Evolutionary conservation across 495 filamentous ascomycete genomes (phyloP).

Genomic region (Trichoderma virens): DNA sequence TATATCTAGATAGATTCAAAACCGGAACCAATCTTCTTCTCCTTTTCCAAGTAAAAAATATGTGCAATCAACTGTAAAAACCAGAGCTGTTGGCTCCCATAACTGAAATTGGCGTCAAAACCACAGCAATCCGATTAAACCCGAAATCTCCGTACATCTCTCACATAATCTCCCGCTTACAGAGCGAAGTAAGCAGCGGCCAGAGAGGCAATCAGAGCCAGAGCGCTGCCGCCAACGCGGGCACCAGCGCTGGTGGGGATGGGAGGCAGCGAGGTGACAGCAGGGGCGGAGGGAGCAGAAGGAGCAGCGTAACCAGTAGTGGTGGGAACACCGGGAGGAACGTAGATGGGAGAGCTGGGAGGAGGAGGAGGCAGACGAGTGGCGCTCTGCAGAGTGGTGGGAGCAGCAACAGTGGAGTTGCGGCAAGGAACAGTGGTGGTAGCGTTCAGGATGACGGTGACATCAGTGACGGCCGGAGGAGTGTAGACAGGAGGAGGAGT

Average conservation of each 20-base stretch:
- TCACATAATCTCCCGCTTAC: constrained; percentile 41
- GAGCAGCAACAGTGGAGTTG: constrained; percentile 12
- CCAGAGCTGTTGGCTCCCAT: background rate
- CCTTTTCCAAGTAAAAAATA: constrained; percentile 4
- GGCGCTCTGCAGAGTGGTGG: constrained; percentile 12
- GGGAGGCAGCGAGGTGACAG: background rate
- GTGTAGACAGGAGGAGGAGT: background rate
- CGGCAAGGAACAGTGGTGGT: constrained; percentile 13
- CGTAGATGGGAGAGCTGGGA: constrained; percentile 14
- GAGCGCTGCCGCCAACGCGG: constrained; percentile 24
- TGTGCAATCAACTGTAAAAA: constrained; percentile 3
- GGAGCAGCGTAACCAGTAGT: background rate
- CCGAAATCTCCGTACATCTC: background rate
- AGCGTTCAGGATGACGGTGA: constrained; percentile 14
- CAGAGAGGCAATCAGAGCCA: constrained; percentile 33
- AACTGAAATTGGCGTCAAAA: background rate
- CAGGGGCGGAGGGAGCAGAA: constrained; percentile 14
- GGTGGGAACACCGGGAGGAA: background rate
- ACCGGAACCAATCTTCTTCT: constrained; percentile 1
- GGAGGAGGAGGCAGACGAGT: background rate
- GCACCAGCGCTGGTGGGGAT: constrained; percentile 27
- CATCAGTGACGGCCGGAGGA: constrained; percentile 10
- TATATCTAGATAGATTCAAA: constrained; percentile 6
- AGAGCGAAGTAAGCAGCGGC: constrained; percentile 34
- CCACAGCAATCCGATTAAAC: background rate